Base-by-base conservation (phyloP, 2,329 filamentous ascomycete genomes). In the Peltaster fructicola region DNA sequence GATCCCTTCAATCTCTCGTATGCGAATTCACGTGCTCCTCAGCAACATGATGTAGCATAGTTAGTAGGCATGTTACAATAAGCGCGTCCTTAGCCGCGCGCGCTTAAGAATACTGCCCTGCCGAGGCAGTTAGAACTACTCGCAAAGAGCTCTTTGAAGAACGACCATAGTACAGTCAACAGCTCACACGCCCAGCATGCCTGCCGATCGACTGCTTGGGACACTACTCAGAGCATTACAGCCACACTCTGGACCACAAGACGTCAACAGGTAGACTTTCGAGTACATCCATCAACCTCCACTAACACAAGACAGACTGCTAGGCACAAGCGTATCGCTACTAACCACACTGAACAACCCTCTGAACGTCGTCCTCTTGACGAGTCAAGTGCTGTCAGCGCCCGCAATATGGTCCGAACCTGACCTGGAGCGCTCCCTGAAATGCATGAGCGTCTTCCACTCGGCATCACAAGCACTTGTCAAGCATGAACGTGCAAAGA, bases 301-400 rank as follows among this genome's bases (percentile, higher is more conserved):
- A 26, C 35, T 40, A 16, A 43, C 32, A 22, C 6, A 10, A 11
- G 9, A 14, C 36, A 56, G 51, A 31, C 51, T 73, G 15, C 59
- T 77, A 41, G 69, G 64, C 34, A 74, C 71, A 21, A 76, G 74
- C 9, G 62, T 67, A 10, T 65, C 69, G 18, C 64, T 82, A 15
- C 60, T 84, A 27, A 65, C 70, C 9, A 66, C 65, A 23, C 66
- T 82, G 25, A 69, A 68, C 32, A 82, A 82, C 43, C 75, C 75
- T 8, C 63, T 78, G 29, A 84, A 84, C 47, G 60, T 81, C 40
- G 67, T 69, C 19, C 59, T 82, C 8, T 60, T 82, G 26, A 76
- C 74, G 1, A 73, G 72, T 14, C 74, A 82, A 36, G 60, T 81
- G 5, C 62, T 82, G 22, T 66, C 65, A 1, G 72, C 76, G 0